phyloP scores from a whole-genome alignment of 306 rosid species.

The Lablab purpureus region DNA sequence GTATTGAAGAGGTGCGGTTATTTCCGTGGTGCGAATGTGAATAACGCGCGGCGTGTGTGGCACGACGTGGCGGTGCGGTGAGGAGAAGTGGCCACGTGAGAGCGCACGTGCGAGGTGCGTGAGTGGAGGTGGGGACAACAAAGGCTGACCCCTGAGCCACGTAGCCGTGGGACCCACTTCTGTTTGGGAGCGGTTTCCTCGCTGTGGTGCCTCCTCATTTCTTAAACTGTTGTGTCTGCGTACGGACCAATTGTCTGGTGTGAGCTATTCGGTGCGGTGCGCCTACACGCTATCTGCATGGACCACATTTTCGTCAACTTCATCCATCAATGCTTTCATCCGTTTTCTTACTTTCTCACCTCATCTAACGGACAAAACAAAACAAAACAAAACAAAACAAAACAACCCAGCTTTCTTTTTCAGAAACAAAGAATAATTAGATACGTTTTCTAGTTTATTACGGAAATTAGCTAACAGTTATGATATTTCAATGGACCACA shows the following conservation, averaged over 20 bases:
- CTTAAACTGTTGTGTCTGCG: slow-evolving; percentile 47
- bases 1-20: too few species aligned
- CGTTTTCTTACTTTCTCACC: background rate
- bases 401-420: background rate
- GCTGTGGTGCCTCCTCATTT: slow-evolving; percentile 47
- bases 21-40: slow-evolving; percentile 5
- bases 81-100: slow-evolving; percentile 40
- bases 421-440: background rate
- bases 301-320: background rate
- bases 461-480: background rate
- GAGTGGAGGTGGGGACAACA: slow-evolving; percentile 21
- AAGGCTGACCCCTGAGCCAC: slow-evolving; percentile 50
- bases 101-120: slow-evolving; percentile 57
- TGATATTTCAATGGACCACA: slow-evolving; percentile 4
- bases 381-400: too few species aligned
- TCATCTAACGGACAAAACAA: background rate
- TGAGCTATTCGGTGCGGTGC: slow-evolving; percentile 33
- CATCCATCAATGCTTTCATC: background rate
- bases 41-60: slow-evolving; percentile 8
- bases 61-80: slow-evolving; percentile 37
- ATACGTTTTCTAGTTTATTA: background rate
- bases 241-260: slow-evolving; percentile 52
- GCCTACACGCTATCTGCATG: background rate
- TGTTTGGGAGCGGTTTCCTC: slow-evolving; percentile 44
- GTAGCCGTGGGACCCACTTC: slow-evolving; percentile 53